phyloP scores from a whole-genome alignment of 306 rosid genomes.

The Quercus aquifolioides region DNA sequence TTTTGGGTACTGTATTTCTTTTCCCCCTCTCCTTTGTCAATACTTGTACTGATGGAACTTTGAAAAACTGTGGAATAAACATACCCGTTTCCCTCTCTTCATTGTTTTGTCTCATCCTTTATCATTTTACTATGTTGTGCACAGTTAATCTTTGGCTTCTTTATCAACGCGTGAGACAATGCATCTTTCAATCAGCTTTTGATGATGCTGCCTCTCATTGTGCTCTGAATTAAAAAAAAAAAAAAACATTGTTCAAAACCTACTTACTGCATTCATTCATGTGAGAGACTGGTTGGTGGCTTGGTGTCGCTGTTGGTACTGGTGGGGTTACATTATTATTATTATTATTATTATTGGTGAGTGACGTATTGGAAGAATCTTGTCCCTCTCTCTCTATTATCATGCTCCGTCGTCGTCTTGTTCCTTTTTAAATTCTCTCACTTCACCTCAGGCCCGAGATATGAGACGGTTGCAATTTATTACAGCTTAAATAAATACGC shows the following conservation, averaged over 20 bases:
- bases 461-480: neutral
- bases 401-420: neutral
- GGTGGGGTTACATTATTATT: constrained; percentile 37
- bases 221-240: constrained; percentile 7
- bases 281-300: constrained; percentile 21
- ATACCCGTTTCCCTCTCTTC: constrained; percentile 41
- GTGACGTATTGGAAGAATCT: constrained; percentile 29
- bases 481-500: too few relatives aligned
- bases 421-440: neutral
- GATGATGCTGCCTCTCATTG: constrained; percentile 28
- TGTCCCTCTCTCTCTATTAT: constrained; percentile 32
- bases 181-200: constrained; percentile 35
- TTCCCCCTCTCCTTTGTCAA: constrained; percentile 49
- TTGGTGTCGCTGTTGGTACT: constrained; percentile 26
- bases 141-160: constrained; percentile 21
- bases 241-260: constrained; percentile 8
- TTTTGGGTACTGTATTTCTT: constrained; percentile 58
- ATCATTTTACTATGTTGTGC: constrained; percentile 12
- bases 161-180: constrained; percentile 23
- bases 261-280: neutral
- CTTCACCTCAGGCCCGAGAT: neutral
- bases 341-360: constrained; percentile 4
- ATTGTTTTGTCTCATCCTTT: constrained; percentile 25
- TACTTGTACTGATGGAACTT: constrained; percentile 84
- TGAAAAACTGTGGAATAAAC: constrained; percentile 65